Evolutionary conservation across 352 stramenopile species (phyloP).

Genomic region (Globisporangium solare): DNA sequence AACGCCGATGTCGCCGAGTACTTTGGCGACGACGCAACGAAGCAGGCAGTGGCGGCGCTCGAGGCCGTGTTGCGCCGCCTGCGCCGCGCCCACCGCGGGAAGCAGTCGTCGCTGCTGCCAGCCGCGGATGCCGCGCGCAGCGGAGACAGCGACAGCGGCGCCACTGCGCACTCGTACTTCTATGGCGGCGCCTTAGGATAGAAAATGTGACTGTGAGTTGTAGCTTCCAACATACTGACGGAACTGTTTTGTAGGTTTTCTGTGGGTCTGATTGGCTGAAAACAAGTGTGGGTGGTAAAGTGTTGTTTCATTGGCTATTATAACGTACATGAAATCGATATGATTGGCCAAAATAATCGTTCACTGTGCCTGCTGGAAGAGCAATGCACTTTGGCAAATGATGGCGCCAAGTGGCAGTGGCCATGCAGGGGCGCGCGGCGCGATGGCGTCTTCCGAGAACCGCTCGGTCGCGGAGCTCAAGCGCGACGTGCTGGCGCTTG

Average conservation of each 20-base stretch:
- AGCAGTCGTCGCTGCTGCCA: constrained; percentile 26
- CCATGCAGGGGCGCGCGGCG: background rate
- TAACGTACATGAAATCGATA: too few species aligned
- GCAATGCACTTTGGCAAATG: background rate
- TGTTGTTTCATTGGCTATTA: too few species aligned
- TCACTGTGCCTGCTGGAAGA: too few species aligned
- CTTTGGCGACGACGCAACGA: constrained; percentile 26
- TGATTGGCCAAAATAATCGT: background rate
- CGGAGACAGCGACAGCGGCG: background rate
- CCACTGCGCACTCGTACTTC: constrained; percentile 30
- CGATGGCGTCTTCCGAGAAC: background rate
- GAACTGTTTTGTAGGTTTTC: background rate
- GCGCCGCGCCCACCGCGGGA: constrained; percentile 35
- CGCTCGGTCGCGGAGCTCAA: constrained; percentile 13
- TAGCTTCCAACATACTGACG: background rate
- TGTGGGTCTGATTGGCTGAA: background rate
- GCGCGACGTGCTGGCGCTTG: constrained; percentile 20
- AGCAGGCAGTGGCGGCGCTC: constrained; percentile 20
- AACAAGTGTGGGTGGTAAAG: background rate
- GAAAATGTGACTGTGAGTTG: background rate
- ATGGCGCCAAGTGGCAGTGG: constrained; percentile 2
- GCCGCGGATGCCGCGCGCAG: background rate
- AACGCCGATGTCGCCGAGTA: constrained; percentile 26
- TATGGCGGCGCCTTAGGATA: constrained; percentile 17
- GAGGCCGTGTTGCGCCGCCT: constrained; percentile 24